These are phyloP conservation scores for Bidens hawaiensis DNA, from an alignment of 140 eudicot genomes.

Conservation along the genomic window DNA sequence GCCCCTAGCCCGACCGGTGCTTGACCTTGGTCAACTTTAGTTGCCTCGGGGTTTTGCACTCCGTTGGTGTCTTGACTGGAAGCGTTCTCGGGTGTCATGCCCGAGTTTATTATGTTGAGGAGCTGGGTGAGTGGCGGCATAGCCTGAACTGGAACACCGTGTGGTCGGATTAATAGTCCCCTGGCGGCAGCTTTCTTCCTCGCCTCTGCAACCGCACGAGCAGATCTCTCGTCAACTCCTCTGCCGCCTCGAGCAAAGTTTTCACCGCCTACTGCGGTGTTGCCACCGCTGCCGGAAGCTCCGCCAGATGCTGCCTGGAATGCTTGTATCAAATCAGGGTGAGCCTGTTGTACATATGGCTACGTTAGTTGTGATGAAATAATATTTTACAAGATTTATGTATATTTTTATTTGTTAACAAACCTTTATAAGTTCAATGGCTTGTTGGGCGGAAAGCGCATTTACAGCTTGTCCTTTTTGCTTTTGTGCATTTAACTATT, in stretches of 20 bases:
- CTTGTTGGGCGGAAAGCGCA: conserved; percentile 77
- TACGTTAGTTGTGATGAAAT: neutral
- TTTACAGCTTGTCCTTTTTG: conserved; percentile 79
- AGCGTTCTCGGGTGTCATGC: conserved; percentile 35
- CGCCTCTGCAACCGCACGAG: conserved; percentile 73
- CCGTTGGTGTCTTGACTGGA: conserved; percentile 24
- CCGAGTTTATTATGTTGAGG: conserved; percentile 63
- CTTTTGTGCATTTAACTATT: conserved; percentile 78
- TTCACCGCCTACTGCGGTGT: conserved; percentile 36
- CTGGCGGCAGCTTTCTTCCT: conserved; percentile 89
- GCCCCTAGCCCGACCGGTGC: conserved; percentile 81
- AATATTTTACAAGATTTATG: no score
- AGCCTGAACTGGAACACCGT: conserved; percentile 70
- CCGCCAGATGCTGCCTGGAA: conserved; percentile 73
- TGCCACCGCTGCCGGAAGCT: conserved; percentile 39
- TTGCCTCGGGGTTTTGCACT: conserved; percentile 22
- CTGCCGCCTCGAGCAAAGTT: conserved; percentile 53
- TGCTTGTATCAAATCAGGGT: conserved; percentile 74
- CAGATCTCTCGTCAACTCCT: conserved; percentile 83
- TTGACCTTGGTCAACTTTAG: conserved; percentile 34
- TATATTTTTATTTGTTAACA: neutral
- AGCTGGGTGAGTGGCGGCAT: conserved; percentile 64
- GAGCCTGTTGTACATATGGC: conserved; percentile 49
- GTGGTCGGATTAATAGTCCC: conserved; percentile 64
- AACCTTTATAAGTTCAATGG: conserved; percentile 81